These are phyloP conservation scores for Boletus reticuloceps DNA, from an alignment of 768 basidiomycete species.

Conservation along the genomic window DNA sequence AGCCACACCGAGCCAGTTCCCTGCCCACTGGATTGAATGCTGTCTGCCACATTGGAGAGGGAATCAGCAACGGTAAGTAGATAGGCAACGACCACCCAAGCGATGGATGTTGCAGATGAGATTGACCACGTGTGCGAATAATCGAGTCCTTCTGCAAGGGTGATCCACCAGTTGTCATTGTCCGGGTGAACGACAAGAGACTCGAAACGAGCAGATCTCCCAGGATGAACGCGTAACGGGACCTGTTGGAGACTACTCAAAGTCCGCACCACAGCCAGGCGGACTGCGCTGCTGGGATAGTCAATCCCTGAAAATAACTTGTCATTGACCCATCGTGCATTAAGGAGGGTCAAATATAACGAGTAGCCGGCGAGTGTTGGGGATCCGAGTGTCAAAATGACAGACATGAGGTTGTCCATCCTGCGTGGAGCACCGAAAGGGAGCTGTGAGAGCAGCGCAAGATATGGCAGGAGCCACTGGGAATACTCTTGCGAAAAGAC, in stretches of 20 bases:
- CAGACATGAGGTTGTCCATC: slow-evolving; percentile 42
- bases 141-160: slow-evolving; percentile 32
- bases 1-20: slow-evolving; percentile 42
- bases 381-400: slow-evolving; percentile 43
- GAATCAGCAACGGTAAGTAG: slow-evolving; percentile 18
- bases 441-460: slow-evolving; percentile 48
- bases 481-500: slow-evolving; percentile 36
- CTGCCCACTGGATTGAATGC: slow-evolving; percentile 35
- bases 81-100: slow-evolving; percentile 46
- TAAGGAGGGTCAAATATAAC: slow-evolving; percentile 41
- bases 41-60: slow-evolving; percentile 10
- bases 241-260: slow-evolving; percentile 43
- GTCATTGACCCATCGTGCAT: slow-evolving; percentile 40
- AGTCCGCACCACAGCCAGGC: slow-evolving; percentile 27
- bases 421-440: slow-evolving; percentile 43
- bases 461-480: slow-evolving; percentile 48
- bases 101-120: slow-evolving; percentile 38
- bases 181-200: slow-evolving; percentile 42
- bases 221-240: slow-evolving; percentile 33
- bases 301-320: slow-evolving; percentile 29
- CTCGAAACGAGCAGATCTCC: slow-evolving; percentile 29
- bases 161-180: slow-evolving; percentile 44
- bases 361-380: slow-evolving; percentile 47
- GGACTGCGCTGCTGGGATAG: slow-evolving; percentile 19
- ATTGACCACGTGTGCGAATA: slow-evolving; percentile 41